A percentile compares a stretch with the other conserved stretches of the same genome.
Conservation (phyloP, 1,139 yeast species). For the Magnusiomyces fungicola region DNA sequence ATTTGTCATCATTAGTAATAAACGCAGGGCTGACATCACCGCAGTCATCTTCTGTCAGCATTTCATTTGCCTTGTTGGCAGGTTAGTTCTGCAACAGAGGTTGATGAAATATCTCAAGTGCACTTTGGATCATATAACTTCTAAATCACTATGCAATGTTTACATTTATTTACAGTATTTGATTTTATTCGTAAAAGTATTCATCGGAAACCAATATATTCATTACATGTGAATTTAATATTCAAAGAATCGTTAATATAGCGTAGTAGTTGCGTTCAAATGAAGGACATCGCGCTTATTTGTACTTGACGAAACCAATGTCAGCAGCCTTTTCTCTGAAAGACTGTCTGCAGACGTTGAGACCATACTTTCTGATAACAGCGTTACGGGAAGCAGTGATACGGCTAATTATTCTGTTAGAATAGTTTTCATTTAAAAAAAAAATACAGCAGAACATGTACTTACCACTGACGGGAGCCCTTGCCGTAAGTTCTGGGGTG, state of each 20-base stretch:
- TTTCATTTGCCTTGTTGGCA: too few species aligned
- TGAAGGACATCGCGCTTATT: slow-evolving; percentile 40
- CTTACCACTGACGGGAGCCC: slow-evolving; percentile 95
- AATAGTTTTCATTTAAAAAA: not conserved
- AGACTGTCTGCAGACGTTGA: slow-evolving; percentile 99
- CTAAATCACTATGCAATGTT: too few species aligned
- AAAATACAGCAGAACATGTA: slow-evolving; percentile 3
- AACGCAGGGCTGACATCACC: too few species aligned
- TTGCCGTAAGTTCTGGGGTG: slow-evolving; percentile 99
- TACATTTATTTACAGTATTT: too few species aligned
- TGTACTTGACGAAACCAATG: slow-evolving; percentile 99
- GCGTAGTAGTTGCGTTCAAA: not conserved
- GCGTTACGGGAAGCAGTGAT: slow-evolving; percentile 98
- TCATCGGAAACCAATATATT: not conserved
- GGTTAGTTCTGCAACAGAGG: too few species aligned
- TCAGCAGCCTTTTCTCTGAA: slow-evolving; percentile 99
- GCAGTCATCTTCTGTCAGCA: too few species aligned
- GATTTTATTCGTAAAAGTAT: too few species aligned
- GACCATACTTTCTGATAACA: slow-evolving; percentile 99
- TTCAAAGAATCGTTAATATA: not conserved
- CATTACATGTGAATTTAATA: not conserved
- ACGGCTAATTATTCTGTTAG: slow-evolving; percentile 42
- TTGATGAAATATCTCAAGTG: too few species aligned
- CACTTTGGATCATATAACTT: too few species aligned
- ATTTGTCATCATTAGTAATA: slow-evolving; percentile 1